Evolutionary conservation across 768 basidiomycete species (phyloP).

Genomic region (Suillus subaureus): DNA sequence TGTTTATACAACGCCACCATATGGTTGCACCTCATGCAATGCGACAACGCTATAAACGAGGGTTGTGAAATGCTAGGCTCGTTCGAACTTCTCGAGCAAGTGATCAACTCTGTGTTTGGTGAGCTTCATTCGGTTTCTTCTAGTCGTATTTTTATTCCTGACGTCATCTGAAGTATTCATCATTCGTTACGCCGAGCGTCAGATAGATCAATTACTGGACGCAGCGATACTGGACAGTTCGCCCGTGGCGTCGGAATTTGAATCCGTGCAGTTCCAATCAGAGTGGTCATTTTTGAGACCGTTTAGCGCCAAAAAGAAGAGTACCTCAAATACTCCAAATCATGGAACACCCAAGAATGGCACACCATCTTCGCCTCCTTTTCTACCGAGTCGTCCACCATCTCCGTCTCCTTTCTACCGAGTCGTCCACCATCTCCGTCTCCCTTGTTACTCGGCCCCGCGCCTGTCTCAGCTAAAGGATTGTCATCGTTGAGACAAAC

Average conservation of each 20-base stretch:
- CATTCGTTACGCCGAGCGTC: constrained; percentile 87
- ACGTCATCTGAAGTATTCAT: constrained; percentile 71
- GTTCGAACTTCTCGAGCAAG: constrained; percentile 85
- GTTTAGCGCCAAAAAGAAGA: constrained; percentile 65
- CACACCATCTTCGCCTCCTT: constrained; percentile 51
- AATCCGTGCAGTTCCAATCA: constrained; percentile 88
- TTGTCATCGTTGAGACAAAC: constrained; percentile 73
- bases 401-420: constrained; percentile 50
- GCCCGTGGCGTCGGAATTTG: constrained; percentile 75
- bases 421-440: constrained; percentile 57
- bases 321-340: constrained; percentile 25
- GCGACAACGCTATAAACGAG: constrained; percentile 75
- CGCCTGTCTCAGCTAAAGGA: constrained; percentile 50
- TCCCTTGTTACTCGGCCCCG: constrained; percentile 40
- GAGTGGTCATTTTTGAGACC: constrained; percentile 93
- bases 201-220: constrained; percentile 87
- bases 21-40: constrained; percentile 89
- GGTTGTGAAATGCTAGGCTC: constrained; percentile 84
- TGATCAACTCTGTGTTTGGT: constrained; percentile 96
- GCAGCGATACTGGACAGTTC: constrained; percentile 80
- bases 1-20: constrained; percentile 93
- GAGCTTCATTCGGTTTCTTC: constrained; percentile 20
- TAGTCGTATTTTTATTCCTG: constrained; percentile 10
- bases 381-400: constrained; percentile 46
- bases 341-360: constrained; percentile 35